Evolutionary conservation across 2,329 filamentous ascomycete species (phyloP).

Genomic region (Thermochaetoides dissita): DNA sequence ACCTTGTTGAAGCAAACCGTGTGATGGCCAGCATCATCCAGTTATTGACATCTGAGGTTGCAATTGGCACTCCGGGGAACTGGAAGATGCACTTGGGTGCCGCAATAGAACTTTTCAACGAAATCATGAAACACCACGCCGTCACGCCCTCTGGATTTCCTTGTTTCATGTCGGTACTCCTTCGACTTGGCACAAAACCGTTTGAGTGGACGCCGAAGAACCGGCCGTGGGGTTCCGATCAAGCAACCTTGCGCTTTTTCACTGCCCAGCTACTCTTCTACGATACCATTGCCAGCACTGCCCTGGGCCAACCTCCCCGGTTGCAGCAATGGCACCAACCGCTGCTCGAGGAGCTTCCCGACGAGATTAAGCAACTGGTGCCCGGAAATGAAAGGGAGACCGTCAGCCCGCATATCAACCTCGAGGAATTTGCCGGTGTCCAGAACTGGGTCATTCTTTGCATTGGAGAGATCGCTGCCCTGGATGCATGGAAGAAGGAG

Average conservation of each 20-base stretch:
- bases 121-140: conserved; percentile 20
- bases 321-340: conserved; percentile 19
- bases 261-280: conserved; percentile 22
- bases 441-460: conserved; percentile 42
- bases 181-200: conserved; percentile 10
- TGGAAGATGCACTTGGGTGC: conserved; percentile 30
- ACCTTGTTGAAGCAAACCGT: conserved; percentile 17
- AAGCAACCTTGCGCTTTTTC: conserved; percentile 22
- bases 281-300: conserved; percentile 24
- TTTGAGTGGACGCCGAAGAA: conserved; percentile 6
- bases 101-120: conserved; percentile 26
- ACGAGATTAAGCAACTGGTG: conserved; percentile 17
- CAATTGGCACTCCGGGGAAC: conserved; percentile 23
- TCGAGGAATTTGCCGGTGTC: conserved; percentile 40
- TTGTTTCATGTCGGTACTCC: conserved; percentile 15
- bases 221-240: conserved; percentile 19
- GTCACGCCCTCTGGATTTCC: conserved; percentile 11
- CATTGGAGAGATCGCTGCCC: conserved; percentile 38
- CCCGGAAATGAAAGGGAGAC: conserved; percentile 7
- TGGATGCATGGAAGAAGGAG: conserved; percentile 42
- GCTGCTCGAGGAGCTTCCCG: conserved; percentile 12
- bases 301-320: conserved; percentile 20
- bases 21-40: conserved; percentile 28
- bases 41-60: conserved; percentile 27
- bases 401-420: conserved; percentile 22